These are phyloP conservation scores for Penicillium paxilli DNA, from an alignment of 495 filamentous ascomycete species.

Conservation along the genomic window DNA sequence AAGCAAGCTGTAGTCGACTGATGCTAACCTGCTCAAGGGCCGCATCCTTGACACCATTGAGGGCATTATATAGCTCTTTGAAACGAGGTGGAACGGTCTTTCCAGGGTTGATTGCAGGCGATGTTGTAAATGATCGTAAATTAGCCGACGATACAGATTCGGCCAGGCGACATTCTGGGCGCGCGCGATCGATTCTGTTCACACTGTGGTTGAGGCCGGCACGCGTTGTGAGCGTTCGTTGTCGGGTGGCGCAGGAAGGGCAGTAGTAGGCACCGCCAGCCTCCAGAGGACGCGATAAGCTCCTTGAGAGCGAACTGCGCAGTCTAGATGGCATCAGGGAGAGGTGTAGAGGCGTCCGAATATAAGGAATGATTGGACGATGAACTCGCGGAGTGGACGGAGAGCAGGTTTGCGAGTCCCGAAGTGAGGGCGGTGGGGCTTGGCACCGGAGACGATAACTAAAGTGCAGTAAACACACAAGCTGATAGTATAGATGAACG, in stretches of 20 bases:
- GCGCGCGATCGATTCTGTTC: conserved; percentile 9
- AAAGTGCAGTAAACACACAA: no score
- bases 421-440: conserved; percentile 23
- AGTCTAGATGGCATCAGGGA: conserved; percentile 43
- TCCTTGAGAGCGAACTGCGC: conserved; percentile 38
- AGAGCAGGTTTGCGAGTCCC: conserved; percentile 17
- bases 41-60: conserved; percentile 60
- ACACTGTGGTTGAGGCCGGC: conserved; percentile 7
- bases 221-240: conserved; percentile 35
- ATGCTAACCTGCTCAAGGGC: conserved; percentile 68
- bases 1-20: conserved; percentile 75
- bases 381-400: conserved; percentile 8
- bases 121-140: conserved; percentile 21
- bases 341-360: conserved; percentile 9
- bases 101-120: conserved; percentile 28
- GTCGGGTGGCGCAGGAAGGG: conserved; percentile 39
- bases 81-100: conserved; percentile 38
- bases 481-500: no score
- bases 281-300: conserved; percentile 32
- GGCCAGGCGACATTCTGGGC: conserved; percentile 4
- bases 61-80: conserved; percentile 58
- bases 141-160: not conserved
- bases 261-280: conserved; percentile 32
- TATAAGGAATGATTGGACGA: no score
- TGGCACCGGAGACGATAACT: conserved; percentile 13